Base-by-base conservation (phyloP, 345 rosid genomes). In the Chamaenerion angustifolium region DNA sequence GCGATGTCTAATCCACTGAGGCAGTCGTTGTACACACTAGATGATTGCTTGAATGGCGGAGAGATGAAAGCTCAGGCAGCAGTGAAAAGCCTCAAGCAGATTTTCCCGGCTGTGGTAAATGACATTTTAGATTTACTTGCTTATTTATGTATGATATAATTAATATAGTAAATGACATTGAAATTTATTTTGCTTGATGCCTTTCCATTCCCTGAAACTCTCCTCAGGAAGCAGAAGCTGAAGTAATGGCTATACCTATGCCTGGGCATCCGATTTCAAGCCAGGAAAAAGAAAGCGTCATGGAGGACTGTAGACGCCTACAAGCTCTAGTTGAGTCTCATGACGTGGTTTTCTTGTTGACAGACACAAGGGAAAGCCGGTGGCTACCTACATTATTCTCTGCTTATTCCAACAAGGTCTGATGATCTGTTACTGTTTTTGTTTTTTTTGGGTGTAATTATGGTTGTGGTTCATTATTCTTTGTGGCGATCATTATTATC, bases 321-420 rank as follows among this genome's bases (percentile, higher is more conserved):
- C 63, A 59, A 45, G 81, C 78, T 52, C 69, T 92, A 69, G 70
- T 92, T 55, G 77, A 72, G 49, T 83, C 95, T 56, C 95, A 84
- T 51, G 96, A 92, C 71, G 90, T 77, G 6, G 67, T 87, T 76
- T 92, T 92, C 72, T 69, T 92, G 60, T 71, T 92, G 79, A 92
- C 96, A 10, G 96, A 92, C 77, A 92, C 98, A 16, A 78, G 98
- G 78, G 98, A 87, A 75, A 92, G 98, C 75, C 72, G 96, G 43
- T 92, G 96, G 95, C 86, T 92, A 18, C 98, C 98, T 37, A 69
- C 88, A 0, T 81, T 84, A 50, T 75, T 92, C 42, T 82, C 85
- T 62, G 89, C 98, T 61, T 72, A 69, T 66, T 67, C 73, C 56
- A 79, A 77, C 58, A 92, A 92, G 98, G 98, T 92, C 13, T 17